These are phyloP conservation scores for Microbotryum scabiosae DNA, from an alignment of 1,284 basidiomycete species.

Conservation along the genomic window DNA sequence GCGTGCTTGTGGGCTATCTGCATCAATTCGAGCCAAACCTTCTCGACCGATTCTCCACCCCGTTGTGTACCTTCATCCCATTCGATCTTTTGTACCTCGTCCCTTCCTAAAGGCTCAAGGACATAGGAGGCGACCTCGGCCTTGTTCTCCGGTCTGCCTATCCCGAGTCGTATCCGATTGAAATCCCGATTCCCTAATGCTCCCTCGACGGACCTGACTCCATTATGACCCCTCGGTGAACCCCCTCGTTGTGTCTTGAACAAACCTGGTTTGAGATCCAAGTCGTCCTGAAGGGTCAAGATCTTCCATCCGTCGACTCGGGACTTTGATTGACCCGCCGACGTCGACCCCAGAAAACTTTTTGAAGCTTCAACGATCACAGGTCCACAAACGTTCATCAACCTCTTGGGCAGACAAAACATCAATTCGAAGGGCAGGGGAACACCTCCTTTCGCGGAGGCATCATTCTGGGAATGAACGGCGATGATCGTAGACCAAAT, in stretches of 20 bases:
- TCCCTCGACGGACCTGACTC: background rate
- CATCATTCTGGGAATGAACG: background rate
- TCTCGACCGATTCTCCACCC: conserved; percentile 7
- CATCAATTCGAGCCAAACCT: conserved; percentile 16
- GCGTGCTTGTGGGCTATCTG: conserved; percentile 3
- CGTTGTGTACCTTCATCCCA: conserved; percentile 1
- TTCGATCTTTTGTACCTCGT: conserved; percentile 9
- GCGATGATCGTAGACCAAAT: conserved; percentile 3
- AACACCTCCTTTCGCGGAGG: no score
- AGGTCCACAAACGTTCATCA: conserved; percentile 25
- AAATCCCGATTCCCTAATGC: conserved; percentile 6
- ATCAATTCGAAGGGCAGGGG: conserved; percentile 5
- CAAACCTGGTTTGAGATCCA: conserved; percentile 8
- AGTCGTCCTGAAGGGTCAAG: conserved; percentile 20
- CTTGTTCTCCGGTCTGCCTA: conserved; percentile 20
- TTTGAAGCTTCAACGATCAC: background rate
- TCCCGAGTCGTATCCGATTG: conserved; percentile 19
- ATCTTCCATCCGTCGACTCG: background rate
- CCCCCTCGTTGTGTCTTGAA: conserved; percentile 17
- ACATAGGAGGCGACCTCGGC: conserved; percentile 18
- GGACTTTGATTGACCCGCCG: no score
- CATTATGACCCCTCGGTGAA: conserved; percentile 15
- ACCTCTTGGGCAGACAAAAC: conserved; percentile 15
- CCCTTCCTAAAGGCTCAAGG: conserved; percentile 10
- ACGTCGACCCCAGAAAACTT: conserved; percentile 3